Conservation (phyloP, 768 basidiomycete species). For the Collybia nuda region DNA sequence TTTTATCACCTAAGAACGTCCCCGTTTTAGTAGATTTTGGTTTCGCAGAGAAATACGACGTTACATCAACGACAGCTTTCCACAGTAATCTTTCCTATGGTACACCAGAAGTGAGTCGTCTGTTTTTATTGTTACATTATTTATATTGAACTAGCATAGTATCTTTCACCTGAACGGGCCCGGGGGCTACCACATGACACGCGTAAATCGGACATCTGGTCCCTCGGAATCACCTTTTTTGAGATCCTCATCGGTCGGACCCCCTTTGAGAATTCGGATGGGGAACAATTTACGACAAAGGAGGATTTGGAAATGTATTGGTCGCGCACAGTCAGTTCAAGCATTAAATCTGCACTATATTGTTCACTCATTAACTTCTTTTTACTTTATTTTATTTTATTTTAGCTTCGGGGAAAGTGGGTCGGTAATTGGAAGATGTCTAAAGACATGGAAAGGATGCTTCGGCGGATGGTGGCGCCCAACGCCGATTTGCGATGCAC, state of each 20-base stretch:
- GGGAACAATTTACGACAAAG: conserved; percentile 74
- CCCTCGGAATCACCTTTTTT: conserved; percentile 89
- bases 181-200: conserved; percentile 90
- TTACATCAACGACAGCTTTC: conserved; percentile 63
- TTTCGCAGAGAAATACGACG: conserved; percentile 87
- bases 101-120: conserved; percentile 75
- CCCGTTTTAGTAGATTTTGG: conserved; percentile 96
- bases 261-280: conserved; percentile 83
- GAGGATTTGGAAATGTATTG: conserved; percentile 88
- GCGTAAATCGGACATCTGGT: conserved; percentile 86
- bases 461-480: conserved; percentile 78
- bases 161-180: conserved; percentile 91
- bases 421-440: conserved; percentile 79
- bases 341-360: not conserved
- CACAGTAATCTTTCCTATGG: conserved; percentile 84
- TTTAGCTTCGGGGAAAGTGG: conserved; percentile 79
- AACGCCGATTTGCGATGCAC: conserved; percentile 82
- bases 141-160: conserved; percentile 42
- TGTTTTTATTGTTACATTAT: not conserved
- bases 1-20: conserved; percentile 73
- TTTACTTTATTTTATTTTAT: not conserved
- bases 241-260: conserved; percentile 92
- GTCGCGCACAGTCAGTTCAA: conserved; percentile 64
- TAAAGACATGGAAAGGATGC: conserved; percentile 58
- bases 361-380: no score